A percentile compares a stretch with the other conserved stretches of the same genome.
Evolutionary conservation across 2,329 filamentous ascomycete genomes (phyloP).

Genomic region (Pestalotiopsis sp.): DNA sequence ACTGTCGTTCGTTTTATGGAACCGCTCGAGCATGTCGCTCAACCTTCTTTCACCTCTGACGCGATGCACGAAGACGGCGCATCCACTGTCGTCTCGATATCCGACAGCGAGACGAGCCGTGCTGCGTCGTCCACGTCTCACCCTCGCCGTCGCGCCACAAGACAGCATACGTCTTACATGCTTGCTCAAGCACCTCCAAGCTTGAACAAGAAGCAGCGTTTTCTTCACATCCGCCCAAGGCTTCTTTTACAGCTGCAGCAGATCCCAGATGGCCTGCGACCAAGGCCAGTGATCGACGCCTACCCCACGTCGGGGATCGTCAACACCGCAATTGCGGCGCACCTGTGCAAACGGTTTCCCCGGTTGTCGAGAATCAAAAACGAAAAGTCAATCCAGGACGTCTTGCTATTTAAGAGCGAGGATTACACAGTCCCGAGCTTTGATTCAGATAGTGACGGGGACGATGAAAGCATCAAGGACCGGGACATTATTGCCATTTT

Average conservation of each 20-base stretch:
- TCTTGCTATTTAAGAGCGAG: conserved; percentile 72
- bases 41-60: conserved; percentile 23
- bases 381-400: conserved; percentile 67
- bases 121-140: conserved; percentile 38
- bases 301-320: conserved; percentile 67
- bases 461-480: conserved; percentile 44
- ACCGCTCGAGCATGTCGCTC: conserved; percentile 25
- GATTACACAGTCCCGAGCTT: conserved; percentile 56
- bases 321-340: conserved; percentile 58
- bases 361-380: conserved; percentile 66
- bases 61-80: conserved; percentile 53
- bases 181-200: conserved; percentile 70
- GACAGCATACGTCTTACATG: conserved; percentile 65
- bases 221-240: conserved; percentile 68
- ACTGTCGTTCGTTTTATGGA: conserved; percentile 24
- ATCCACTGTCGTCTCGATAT: conserved; percentile 38
- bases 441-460: conserved; percentile 34
- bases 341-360: conserved; percentile 62
- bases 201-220: conserved; percentile 61
- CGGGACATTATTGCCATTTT: conserved; percentile 68
- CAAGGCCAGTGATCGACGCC: conserved; percentile 72
- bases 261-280: conserved; percentile 61
- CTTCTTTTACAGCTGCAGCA: conserved; percentile 74
- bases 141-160: conserved; percentile 45
- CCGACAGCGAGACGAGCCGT: conserved; percentile 51